Evolutionary conservation across 2,329 filamentous ascomycete genomes (phyloP).

Genomic region (Ophiostoma piceae): DNA sequence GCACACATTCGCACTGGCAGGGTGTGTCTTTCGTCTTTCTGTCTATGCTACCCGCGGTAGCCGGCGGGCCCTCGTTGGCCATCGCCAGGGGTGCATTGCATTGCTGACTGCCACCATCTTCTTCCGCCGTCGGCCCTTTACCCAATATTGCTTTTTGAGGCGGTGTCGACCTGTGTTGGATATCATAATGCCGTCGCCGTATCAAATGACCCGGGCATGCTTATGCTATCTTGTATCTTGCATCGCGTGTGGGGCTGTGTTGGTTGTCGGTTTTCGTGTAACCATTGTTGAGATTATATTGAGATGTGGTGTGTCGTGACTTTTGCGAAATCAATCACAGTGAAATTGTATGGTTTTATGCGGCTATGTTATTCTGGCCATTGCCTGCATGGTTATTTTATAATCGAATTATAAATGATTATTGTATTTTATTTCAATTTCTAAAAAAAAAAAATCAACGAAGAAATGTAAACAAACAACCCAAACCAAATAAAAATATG

Average conservation of each 20-base stretch:
- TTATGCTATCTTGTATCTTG: background rate
- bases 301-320: background rate
- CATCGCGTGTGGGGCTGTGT: background rate
- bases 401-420: too few species aligned
- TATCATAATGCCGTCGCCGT: background rate
- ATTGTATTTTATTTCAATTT: too few species aligned
- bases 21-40: background rate
- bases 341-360: too few species aligned
- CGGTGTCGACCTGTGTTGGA: background rate
- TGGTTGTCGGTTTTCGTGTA: background rate
- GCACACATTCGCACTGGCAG: background rate
- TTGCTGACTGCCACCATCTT: background rate
- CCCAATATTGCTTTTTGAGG: background rate
- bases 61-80: slow-evolving; percentile 7
- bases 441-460: too few species aligned
- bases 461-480: too few species aligned
- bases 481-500: too few species aligned
- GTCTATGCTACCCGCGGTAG: slow-evolving; percentile 17
- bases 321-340: background rate
- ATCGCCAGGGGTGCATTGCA: slow-evolving; percentile 2
- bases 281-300: background rate
- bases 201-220: background rate
- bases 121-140: background rate
- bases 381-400: too few species aligned
- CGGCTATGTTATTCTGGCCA: too few species aligned